Evolutionary conservation across 2,329 filamentous ascomycete genomes (phyloP).

Genomic region (Myriosclerotinia curreyana): DNA sequence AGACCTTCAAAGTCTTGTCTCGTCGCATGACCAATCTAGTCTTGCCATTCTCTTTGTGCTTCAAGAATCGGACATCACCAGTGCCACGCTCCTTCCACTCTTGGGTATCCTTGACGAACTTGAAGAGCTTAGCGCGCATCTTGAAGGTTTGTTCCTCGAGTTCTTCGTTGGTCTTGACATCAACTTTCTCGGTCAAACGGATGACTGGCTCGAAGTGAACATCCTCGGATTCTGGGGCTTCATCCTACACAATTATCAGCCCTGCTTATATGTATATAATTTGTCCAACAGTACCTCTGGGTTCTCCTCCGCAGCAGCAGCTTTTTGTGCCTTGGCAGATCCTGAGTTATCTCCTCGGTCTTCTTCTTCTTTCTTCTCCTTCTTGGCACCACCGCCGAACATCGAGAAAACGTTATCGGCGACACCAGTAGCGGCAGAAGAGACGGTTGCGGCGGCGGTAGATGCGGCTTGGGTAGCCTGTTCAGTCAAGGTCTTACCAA

Average conservation of each 20-base stretch:
- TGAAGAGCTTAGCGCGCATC: constrained; percentile 99
- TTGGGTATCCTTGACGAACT: constrained; percentile 84
- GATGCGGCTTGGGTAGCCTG: constrained; percentile 41
- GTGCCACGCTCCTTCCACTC: constrained; percentile 99
- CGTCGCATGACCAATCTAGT: constrained; percentile 96
- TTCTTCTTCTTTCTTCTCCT: constrained; percentile 85
- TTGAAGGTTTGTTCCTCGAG: constrained; percentile 97
- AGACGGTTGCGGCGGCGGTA: constrained; percentile 43
- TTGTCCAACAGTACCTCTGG: constrained; percentile 35
- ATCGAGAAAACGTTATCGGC: constrained; percentile 82
- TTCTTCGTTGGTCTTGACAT: constrained; percentile 98
- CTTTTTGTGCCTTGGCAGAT: constrained; percentile 75
- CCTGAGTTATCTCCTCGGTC: constrained; percentile 85
- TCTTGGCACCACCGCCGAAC: constrained; percentile 97
- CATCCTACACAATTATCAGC: constrained; percentile 49
- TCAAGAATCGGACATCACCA: constrained; percentile 91
- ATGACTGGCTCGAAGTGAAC: constrained; percentile 98
- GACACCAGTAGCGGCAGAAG: constrained; percentile 43
- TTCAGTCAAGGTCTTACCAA: constrained; percentile 36
- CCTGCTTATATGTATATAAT: constrained; percentile 22
- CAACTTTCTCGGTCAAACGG: constrained; percentile 92
- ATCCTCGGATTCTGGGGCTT: constrained; percentile 82
- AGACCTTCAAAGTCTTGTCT: constrained; percentile 99
- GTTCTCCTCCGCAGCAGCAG: constrained; percentile 44
- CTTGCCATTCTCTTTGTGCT: constrained; percentile 99